Conservation (phyloP, 768 basidiomycete species). For the Ramaria sp. region DNA sequence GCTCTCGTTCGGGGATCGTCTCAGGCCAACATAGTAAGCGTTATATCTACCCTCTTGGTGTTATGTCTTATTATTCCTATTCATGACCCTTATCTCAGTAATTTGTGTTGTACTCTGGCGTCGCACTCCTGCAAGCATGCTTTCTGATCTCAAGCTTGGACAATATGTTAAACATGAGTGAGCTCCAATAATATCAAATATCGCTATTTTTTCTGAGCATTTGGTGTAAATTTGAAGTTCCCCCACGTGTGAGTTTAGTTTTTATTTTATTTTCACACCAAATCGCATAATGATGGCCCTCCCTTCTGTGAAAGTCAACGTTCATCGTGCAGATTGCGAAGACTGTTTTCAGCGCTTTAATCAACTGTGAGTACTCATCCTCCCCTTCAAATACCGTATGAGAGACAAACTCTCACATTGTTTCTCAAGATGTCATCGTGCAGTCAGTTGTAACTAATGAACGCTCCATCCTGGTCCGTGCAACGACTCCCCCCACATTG, state of each 20-base stretch:
- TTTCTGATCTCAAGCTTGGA: constrained; percentile 7
- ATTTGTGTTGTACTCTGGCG: constrained; percentile 2
- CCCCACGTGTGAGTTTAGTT: constrained; percentile 5
- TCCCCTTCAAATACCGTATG: too few species aligned
- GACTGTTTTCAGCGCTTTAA: constrained; percentile 4
- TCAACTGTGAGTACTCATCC: constrained; percentile 2
- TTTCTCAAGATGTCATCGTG: too few species aligned
- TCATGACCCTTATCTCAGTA: constrained; percentile 1
- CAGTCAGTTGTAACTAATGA: too few species aligned
- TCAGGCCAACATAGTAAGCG: constrained; percentile 7
- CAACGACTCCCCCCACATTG: too few species aligned
- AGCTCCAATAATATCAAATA: not conserved
- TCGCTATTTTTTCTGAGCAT: not conserved
- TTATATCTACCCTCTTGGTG: not conserved
- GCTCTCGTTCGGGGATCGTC: constrained; percentile 4
- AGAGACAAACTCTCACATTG: too few species aligned
- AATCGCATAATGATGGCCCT: not conserved
- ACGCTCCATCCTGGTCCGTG: too few species aligned
- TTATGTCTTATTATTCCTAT: not conserved
- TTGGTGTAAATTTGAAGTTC: not conserved
- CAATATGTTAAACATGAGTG: constrained; percentile 6
- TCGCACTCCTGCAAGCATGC: constrained; percentile 3
- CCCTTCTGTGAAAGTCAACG: not conserved
- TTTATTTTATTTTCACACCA: not conserved
- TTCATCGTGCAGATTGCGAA: constrained; percentile 4